Conservation (phyloP, 495 filamentous ascomycete genomes). For the Saxispiralis lemnorum region DNA sequence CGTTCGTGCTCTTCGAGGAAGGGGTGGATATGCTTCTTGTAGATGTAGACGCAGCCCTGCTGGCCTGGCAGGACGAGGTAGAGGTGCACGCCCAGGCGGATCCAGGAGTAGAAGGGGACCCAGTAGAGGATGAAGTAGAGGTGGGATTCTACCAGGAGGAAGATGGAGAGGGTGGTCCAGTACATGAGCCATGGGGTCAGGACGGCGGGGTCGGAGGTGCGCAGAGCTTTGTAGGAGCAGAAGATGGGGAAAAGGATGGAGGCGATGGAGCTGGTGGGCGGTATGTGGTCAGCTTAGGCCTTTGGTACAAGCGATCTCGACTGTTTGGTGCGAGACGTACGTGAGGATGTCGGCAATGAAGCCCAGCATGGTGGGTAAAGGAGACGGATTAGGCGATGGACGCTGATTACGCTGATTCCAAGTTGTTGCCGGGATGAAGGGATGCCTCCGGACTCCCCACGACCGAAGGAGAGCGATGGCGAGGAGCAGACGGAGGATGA, state of each 20-base stretch:
- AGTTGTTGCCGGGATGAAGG: too few relatives aligned
- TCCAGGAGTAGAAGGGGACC: slow-evolving; percentile 87
- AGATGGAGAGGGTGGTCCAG: slow-evolving; percentile 80
- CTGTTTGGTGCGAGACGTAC: slow-evolving; percentile 31
- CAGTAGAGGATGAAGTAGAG: slow-evolving; percentile 68
- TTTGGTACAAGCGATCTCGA: slow-evolving; percentile 10
- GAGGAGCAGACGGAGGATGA: too few relatives aligned
- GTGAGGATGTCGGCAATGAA: slow-evolving; percentile 64
- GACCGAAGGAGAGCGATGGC: too few relatives aligned
- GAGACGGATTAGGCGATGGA: too few relatives aligned
- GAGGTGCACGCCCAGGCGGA: slow-evolving; percentile 70
- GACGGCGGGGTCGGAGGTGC: slow-evolving; percentile 74
- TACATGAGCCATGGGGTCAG: slow-evolving; percentile 99
- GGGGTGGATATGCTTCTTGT: slow-evolving; percentile 69
- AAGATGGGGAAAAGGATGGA: slow-evolving; percentile 93
- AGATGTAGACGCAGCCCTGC: slow-evolving; percentile 73
- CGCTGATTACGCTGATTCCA: too few relatives aligned
- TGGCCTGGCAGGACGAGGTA: slow-evolving; percentile 97
- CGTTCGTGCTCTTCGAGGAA: slow-evolving; percentile 74
- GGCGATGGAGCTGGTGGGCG: slow-evolving; percentile 48
- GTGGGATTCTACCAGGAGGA: slow-evolving; percentile 72
- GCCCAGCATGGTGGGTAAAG: slow-evolving; percentile 56
- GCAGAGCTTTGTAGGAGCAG: slow-evolving; percentile 94
- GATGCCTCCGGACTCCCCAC: too few relatives aligned
- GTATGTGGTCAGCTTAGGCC: slow-evolving; percentile 8